phyloP scores from a whole-genome alignment of 345 rosid species.

The Carallia brachiata region DNA sequence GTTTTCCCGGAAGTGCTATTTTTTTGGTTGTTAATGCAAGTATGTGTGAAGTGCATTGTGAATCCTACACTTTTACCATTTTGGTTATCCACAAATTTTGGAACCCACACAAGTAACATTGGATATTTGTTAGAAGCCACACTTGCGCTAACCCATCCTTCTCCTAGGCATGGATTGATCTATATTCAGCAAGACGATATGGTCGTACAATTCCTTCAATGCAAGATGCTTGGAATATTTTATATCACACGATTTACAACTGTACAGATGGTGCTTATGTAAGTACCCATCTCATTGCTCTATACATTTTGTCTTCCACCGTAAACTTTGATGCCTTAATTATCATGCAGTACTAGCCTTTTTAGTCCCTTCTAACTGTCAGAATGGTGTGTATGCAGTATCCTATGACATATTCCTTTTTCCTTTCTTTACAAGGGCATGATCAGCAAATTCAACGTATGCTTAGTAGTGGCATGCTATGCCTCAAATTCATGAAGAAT shows the following conservation, averaged over 20 bases:
- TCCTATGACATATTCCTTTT: background rate
- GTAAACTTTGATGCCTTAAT: background rate
- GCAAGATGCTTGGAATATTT: slow-evolving; percentile 54
- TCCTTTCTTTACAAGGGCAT: too few species aligned
- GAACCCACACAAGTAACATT: background rate
- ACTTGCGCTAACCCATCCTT: slow-evolving; percentile 8
- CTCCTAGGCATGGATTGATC: slow-evolving; percentile 57
- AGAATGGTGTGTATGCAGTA: background rate
- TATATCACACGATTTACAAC: slow-evolving; percentile 61
- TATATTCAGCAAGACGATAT: slow-evolving; percentile 54
- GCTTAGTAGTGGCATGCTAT: too few species aligned
- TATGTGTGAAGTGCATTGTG: background rate
- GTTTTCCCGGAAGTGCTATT: background rate
- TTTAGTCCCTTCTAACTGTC: background rate
- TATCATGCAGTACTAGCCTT: background rate
- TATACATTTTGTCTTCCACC: background rate
- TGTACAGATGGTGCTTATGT: slow-evolving; percentile 69
- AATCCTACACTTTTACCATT: too few species aligned
- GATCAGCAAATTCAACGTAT: too few species aligned
- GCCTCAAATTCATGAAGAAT: background rate
- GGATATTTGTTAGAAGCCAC: background rate
- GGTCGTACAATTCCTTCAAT: slow-evolving; percentile 43
- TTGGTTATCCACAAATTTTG: background rate
- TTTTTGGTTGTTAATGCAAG: background rate
- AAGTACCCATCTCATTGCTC: slow-evolving; percentile 26